These are phyloP conservation scores for Laetiporus sulphureus DNA, from an alignment of 1,284 basidiomycete species.

Conservation along the genomic window DNA sequence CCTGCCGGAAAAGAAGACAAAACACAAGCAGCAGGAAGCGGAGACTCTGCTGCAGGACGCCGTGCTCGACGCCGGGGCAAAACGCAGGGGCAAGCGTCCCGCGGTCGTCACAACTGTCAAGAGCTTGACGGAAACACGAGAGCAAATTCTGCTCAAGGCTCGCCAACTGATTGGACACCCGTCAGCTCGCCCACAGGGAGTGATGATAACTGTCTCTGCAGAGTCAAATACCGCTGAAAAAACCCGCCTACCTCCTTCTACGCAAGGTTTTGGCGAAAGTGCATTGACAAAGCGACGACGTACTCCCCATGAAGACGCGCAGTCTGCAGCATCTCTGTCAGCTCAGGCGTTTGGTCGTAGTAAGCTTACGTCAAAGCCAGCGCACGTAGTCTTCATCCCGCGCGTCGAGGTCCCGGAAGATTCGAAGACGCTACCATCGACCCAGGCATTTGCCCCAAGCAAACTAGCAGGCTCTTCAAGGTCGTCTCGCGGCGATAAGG, in stretches of 20 bases:
- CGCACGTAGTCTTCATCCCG: too few species aligned
- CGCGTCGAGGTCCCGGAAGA: conserved; percentile 4
- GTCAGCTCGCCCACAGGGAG: neutral
- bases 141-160: conserved; percentile 49
- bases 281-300: conserved; percentile 14
- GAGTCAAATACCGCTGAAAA: neutral
- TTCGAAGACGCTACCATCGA: conserved; percentile 22
- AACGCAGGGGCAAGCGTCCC: conserved; percentile 37
- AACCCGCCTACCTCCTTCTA: conserved; percentile 22
- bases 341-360: conserved; percentile 22
- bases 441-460: conserved; percentile 33
- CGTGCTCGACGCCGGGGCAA: conserved; percentile 36
- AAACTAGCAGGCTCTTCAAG: too few species aligned
- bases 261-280: conserved; percentile 39
- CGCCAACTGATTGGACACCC: conserved; percentile 34
- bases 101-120: conserved; percentile 41
- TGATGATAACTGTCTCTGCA: neutral
- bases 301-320: neutral
- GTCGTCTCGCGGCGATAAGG: too few species aligned
- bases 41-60: conserved; percentile 51
- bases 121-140: conserved; percentile 39
- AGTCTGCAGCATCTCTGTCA: conserved; percentile 5
- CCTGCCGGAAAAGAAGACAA: conserved; percentile 23
- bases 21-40: conserved; percentile 16
- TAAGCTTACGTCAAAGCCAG: conserved; percentile 17